A percentile compares a stretch with the other conserved stretches of the same genome.
phyloP scores from a whole-genome alignment of 2,329 filamentous ascomycete species.

The Penicillium hesseltinei region DNA sequence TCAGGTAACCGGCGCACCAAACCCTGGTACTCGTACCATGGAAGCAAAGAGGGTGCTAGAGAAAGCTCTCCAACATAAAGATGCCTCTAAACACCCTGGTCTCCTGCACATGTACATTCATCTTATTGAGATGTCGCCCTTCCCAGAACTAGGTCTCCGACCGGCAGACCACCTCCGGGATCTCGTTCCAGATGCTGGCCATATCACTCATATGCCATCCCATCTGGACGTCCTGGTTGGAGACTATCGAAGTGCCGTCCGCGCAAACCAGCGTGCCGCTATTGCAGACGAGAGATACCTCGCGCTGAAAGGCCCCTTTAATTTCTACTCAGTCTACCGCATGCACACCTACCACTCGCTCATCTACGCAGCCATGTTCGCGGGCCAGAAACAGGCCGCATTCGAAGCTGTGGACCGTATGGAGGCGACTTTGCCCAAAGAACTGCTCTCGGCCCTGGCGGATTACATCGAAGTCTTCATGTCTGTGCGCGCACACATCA shows the following conservation, averaged over 20 bases:
- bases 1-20: constrained; percentile 57
- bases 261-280: constrained; percentile 66
- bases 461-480: constrained; percentile 75
- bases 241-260: constrained; percentile 65
- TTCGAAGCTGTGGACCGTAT: constrained; percentile 60
- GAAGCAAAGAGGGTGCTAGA: constrained; percentile 62
- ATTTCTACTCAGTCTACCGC: constrained; percentile 76
- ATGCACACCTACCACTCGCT: constrained; percentile 73
- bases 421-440: constrained; percentile 62
- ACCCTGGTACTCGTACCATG: constrained; percentile 54
- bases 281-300: constrained; percentile 67
- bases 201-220: constrained; percentile 73
- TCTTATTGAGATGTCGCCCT: constrained; percentile 72
- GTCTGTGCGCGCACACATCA: constrained; percentile 64
- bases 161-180: constrained; percentile 61
- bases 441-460: constrained; percentile 71
- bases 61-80: constrained; percentile 51
- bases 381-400: constrained; percentile 62
- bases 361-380: constrained; percentile 76
- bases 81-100: constrained; percentile 61
- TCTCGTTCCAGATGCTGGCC: constrained; percentile 67
- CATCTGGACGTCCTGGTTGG: constrained; percentile 73
- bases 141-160: constrained; percentile 61
- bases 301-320: constrained; percentile 54
- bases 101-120: constrained; percentile 75